Evolutionary conservation across 495 filamentous ascomycete genomes (phyloP).

Genomic region (Neurospora sp.): DNA sequence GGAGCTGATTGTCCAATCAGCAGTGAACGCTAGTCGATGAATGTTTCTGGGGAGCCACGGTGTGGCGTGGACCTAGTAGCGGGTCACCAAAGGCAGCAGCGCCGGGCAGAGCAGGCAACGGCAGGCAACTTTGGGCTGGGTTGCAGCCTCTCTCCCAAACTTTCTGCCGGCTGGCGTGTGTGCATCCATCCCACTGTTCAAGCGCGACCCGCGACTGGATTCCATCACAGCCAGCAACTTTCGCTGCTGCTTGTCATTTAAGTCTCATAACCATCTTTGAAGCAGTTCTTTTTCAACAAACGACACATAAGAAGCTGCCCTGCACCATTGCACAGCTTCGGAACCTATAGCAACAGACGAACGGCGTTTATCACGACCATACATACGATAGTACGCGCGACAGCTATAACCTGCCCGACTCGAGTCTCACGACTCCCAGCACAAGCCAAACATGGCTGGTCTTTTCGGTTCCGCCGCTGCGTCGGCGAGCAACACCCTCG

Average conservation of each 20-base stretch:
- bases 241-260: background rate
- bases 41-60: background rate
- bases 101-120: background rate
- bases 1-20: background rate
- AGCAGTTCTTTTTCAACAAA: background rate
- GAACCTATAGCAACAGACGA: background rate
- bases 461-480: slow-evolving; percentile 55
- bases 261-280: background rate
- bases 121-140: background rate
- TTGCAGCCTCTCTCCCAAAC: background rate
- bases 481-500: slow-evolving; percentile 57
- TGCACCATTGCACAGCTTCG: background rate
- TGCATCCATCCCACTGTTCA: background rate
- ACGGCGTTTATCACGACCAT: background rate
- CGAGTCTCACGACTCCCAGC: background rate
- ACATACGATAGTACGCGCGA: background rate
- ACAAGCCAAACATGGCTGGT: slow-evolving; percentile 40
- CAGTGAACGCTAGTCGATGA: background rate
- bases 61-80: background rate
- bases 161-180: background rate
- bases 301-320: background rate
- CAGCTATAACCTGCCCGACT: background rate
- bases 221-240: background rate
- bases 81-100: background rate
- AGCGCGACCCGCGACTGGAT: background rate